Base-by-base conservation (phyloP, 2,329 filamentous ascomycete species). In the Graphium sp. region DNA sequence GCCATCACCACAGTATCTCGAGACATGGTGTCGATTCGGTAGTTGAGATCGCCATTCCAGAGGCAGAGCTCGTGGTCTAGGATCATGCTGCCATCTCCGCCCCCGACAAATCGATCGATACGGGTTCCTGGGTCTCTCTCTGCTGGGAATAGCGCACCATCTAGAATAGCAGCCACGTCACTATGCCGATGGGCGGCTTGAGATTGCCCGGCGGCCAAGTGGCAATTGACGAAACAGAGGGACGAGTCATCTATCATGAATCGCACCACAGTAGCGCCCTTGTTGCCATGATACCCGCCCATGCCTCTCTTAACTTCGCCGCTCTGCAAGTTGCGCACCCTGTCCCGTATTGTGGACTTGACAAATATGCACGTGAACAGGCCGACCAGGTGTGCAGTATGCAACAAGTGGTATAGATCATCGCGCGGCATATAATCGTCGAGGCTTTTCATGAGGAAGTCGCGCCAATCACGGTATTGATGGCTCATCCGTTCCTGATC, bases 11-110 rank as follows among this genome's bases (percentile, higher is more conserved):
- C 87, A 0, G 81, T 84, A 43, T 95, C 83, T 28, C 89, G 80
- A 12, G 83, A 83, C 71, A 95, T 94, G 15, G 85, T 84, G 49
- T 98, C 89, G 43, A 98, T 95, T 35, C 89, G 84, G 50, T 98
- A 98, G 53, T 98, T 98, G 28, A 98, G 64, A 48, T 98, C 89
- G 17, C 89, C 89, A 42, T 95, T 95, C 23, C 95, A 56, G 26
- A 98, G 73, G 49, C 87, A 94, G n/a, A 98, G 77, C 52, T 98
- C 89, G 45, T 98, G 89, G 45, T 98, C 89, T 33, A 95, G 62
- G 33, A 98, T 81, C 76, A 94, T 84, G 22, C 74, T 76, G 6
- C 89, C 89, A 46, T 98, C 89, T 24, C 89, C 89, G n/a, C 89
- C 89, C 16, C 83, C 81, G 6, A 84, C 68, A 45, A 77, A 98